Base-by-base conservation (phyloP, 2,329 filamentous ascomycete genomes). In the Berkeleyomyces rouxiae region DNA sequence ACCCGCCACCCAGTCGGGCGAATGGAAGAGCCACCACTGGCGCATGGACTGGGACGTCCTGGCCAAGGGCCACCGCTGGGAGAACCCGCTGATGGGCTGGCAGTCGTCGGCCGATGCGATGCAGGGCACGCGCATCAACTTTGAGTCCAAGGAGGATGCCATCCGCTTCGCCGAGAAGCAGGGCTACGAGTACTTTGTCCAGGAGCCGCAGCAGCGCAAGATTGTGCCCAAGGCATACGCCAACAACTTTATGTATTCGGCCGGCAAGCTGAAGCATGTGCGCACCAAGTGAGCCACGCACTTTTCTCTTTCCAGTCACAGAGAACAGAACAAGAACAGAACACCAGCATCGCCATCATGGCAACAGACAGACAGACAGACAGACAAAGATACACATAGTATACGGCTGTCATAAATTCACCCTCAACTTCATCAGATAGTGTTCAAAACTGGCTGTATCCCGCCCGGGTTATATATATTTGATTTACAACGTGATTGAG, bases 41-140 rank as follows among this genome's bases (percentile, higher is more conserved):
- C 86, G 91, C 59, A 95, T 99, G 90, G 93, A 99, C 74, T 99
- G 93, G 93, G 93, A 99, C 73, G 84, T 95, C 58, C 80, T 97
- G 40, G 76, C 80, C 69, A 96, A 95, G 78, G 93, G 93, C 66
- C 89, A 96, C 75, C 83, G 93, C 69, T 99, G 93, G 95, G 93
- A 99, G 79, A 99, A 99, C 76, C 89, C 87, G 57, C 76, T 99
- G 73, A 99, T 99, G 83, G 93, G 93, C 65, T 99, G 95, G 95
- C 91, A 96, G 73, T 97, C 92, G 33, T 95, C 90, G 16, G 92
- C 82, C 63, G 93, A 99, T 74, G 84, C 83, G 72, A 93, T 99
- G 90, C 91, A 99, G 74, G 92, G 90, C 70, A 95, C 90, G 58
- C 83, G 90, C 72, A 75, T 99, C 70, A 86, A 86, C 74, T 99